Base-by-base conservation (phyloP, 225 moss, liverwort and hornwort genomes). In the Polytrichum commune region DNA sequence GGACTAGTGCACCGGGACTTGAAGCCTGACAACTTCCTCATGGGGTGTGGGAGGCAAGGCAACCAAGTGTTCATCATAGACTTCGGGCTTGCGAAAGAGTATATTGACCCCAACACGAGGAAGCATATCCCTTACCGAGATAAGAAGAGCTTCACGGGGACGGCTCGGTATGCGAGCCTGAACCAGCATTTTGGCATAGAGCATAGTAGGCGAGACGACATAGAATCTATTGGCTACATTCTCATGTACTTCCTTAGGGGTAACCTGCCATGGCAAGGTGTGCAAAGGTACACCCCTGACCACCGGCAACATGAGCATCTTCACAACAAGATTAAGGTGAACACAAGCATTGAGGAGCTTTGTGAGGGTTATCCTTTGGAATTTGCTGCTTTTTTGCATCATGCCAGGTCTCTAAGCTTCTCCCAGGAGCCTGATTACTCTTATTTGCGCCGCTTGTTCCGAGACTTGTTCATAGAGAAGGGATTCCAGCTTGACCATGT, bases 401-500 rank as follows among this genome's bases (percentile, higher is more conserved):
- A 86, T 5, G 78, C 71, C 20, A 71, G 78, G 20, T 80, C 83
- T 26, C 63, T 86, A 1, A 78, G 78, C 29, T 86, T 86, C 23
- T 86, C 83, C 69, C 80, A 86, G 70, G 83, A 76, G 80, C 86
- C 86, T 9, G 83, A 83, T 68, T 86, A 83, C 78, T 80, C 83
- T 5, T 74, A 83, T 54, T 62, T 86, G 61, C 75, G 86, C 18
- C 78, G 83, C 76, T 62, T 86, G 76, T 86, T 86, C 66, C 86
- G 86, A 16, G 86, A 86, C 76, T 74, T 86, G 55, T 86, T 86
- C 69, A 86, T 86, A 20, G 78, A 86, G 66, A 78, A 76, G 72
- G 83, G 72, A 30, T 86, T 86, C 32, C 86, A 86, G 72, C 86
- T 86, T 18, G 86, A 86, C 66, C 86, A 86, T 55, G 86, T 86